Evolutionary conservation across 306 rosid genomes (phyloP).

Genomic region (Nissolia schottii): DNA sequence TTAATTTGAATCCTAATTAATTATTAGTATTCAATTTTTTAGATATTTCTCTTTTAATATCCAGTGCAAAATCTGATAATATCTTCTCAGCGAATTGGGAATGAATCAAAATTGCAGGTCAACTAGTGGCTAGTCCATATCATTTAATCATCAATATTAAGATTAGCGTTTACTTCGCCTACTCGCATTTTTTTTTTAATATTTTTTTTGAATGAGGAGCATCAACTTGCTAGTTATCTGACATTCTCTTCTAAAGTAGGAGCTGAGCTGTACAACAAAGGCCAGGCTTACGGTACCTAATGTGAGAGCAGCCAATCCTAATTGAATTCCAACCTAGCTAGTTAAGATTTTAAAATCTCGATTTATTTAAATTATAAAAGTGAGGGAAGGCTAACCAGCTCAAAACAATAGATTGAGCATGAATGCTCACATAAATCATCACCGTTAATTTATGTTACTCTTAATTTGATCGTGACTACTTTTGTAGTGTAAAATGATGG

Average conservation of each 20-base stretch:
- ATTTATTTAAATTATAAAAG: too few relatives aligned
- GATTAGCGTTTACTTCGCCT: neutral
- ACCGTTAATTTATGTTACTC: too few relatives aligned
- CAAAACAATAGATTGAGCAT: too few relatives aligned
- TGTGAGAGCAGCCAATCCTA: neutral
- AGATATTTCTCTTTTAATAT: neutral
- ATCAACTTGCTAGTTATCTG: neutral
- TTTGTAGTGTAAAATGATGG: too few relatives aligned
- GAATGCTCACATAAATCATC: too few relatives aligned
- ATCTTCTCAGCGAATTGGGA: neutral
- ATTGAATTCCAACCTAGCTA: too few relatives aligned
- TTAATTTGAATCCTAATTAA: neutral
- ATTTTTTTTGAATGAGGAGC: neutral
- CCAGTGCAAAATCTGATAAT: neutral
- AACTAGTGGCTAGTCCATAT: neutral
- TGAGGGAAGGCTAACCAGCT: too few relatives aligned
- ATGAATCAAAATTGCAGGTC: neutral
- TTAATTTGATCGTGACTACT: too few relatives aligned
- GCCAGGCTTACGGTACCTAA: neutral
- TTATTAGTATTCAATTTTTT: neutral
- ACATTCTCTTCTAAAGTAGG: neutral
- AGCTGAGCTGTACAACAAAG: neutral
- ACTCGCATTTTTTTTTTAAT: neutral
- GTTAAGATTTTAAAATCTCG: too few relatives aligned
- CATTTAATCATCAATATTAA: neutral